phyloP scores from a whole-genome alignment of 495 filamentous ascomycete genomes.

The Evernia prunastri region DNA sequence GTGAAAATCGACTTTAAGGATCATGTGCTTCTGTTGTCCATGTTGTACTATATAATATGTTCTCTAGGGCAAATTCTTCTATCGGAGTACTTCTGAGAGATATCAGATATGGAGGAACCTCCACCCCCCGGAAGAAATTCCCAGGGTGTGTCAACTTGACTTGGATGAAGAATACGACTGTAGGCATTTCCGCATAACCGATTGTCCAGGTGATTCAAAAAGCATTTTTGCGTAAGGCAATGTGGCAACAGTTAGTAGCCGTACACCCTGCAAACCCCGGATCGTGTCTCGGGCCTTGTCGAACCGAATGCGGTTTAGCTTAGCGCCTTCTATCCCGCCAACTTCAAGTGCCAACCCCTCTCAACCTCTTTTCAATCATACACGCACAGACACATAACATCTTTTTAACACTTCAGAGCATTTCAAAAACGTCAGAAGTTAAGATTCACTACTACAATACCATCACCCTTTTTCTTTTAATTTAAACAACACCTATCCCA shows the following conservation, averaged over 20 bases:
- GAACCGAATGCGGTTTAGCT: background rate
- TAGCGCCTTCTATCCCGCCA: background rate
- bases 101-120: background rate
- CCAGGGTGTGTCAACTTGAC: background rate
- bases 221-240: background rate
- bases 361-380: slow-evolving; percentile 4
- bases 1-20: background rate
- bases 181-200: background rate
- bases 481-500: slow-evolving; percentile 16
- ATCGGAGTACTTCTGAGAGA: background rate
- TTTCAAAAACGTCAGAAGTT: slow-evolving; percentile 21
- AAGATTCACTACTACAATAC: background rate
- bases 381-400: background rate
- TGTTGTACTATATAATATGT: background rate
- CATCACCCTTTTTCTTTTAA: background rate
- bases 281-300: background rate
- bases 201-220: background rate
- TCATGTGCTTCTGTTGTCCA: background rate
- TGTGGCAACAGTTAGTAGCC: background rate
- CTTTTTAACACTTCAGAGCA: slow-evolving; percentile 27
- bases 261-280: too few relatives aligned
- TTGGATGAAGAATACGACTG: background rate
- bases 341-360: slow-evolving; percentile 1
- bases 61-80: background rate
- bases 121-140: too few relatives aligned